Evolutionary conservation across 306 rosid species (phyloP).

Genomic region (Malus domestica): DNA sequence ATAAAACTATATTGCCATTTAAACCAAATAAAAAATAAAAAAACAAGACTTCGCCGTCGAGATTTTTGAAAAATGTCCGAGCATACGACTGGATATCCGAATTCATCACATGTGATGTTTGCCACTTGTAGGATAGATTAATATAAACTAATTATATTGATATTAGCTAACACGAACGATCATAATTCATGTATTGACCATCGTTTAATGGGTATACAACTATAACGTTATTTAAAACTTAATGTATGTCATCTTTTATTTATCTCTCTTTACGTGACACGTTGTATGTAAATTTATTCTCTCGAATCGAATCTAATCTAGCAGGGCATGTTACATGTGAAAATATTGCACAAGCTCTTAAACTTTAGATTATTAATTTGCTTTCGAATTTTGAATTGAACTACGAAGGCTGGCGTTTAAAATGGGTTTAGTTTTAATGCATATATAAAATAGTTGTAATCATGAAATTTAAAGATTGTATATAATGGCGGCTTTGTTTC

Average conservation of each 20-base stretch:
- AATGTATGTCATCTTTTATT: background rate
- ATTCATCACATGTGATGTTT: background rate
- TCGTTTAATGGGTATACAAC: accelerated
- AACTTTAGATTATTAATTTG: background rate
- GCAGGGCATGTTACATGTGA: background rate
- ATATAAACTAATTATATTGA: background rate
- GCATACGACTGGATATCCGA: background rate
- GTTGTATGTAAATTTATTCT: too few species aligned
- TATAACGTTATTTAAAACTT: too few species aligned
- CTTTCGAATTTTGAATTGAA: background rate
- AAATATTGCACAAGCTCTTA: background rate
- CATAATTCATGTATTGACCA: too few species aligned
- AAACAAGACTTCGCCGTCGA: background rate
- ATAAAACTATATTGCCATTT: background rate
- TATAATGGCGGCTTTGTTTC: background rate
- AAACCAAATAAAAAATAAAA: background rate
- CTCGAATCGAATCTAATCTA: too few species aligned
- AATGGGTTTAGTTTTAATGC: background rate
- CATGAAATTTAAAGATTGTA: background rate
- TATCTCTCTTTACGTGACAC: too few species aligned
- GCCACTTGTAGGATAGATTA: background rate
- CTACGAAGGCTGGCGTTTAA: background rate
- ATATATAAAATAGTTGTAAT: background rate
- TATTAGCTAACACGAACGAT: background rate
- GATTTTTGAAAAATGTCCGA: background rate